Base-by-base conservation (phyloP, 1,284 basidiomycete species). In the Ceratobasidium sp. region DNA sequence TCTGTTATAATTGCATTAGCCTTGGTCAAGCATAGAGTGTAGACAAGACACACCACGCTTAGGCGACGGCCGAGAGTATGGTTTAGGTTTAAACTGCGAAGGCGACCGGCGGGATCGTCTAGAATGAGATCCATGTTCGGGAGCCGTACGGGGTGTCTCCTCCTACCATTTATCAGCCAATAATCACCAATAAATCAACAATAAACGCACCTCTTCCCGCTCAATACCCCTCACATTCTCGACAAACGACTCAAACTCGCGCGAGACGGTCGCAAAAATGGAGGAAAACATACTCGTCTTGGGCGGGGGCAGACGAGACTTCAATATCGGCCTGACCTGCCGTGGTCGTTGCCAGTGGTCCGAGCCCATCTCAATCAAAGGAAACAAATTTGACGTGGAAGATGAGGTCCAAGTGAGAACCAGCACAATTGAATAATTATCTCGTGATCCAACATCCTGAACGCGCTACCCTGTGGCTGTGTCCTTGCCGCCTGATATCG, bases 191-290 rank as follows among this genome's bases (percentile, higher is more conserved):
- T 7, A 28, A 48, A 10, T 46, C 4, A 46, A 54, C 42, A 33
- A 15, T 12, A 7, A 7, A 62, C 42, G 0, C 2, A 73, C 70
- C 70, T 59, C 40, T 26, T 38, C 61, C 5, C 46, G 46, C 12
- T 73, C 70, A 20, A 62, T 57, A 6, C 70, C 70, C 4, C 70
- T 2, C 3, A 73, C 70, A 50, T 62, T 73, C 57, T 73, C 70
- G 28, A 73, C 70, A 62, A 73, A 73, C 70, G 70, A 73, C 70
- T 73, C 70, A 48, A 73, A 48, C 57, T 73, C 70, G 57, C 70
- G 70, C 12, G 70, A 73, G 28, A 73, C 70, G 7, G 28, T 57
- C 23, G 56, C 48, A 44, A 73, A 73, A 28, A 73, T 59, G 5
- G 70, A 73, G 13, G 70, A 61, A 62, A 73, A 73, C 70, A 73